These are phyloP conservation scores for Musa acuminata DNA, from an alignment of 176 grass and related monocot genomes.

Conservation along the genomic window DNA sequence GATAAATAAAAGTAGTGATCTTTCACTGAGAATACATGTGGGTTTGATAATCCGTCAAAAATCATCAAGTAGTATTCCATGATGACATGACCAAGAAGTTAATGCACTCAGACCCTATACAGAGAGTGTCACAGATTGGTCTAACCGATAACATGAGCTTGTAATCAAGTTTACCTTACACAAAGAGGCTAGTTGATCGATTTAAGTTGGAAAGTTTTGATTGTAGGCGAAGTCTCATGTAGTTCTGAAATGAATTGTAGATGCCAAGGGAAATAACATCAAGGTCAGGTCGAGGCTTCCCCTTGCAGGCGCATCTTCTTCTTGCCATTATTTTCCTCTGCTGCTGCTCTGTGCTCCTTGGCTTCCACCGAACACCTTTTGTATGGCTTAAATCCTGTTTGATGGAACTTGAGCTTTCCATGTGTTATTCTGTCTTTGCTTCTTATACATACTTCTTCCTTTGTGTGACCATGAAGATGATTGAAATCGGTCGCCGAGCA, in stretches of 20 bases:
- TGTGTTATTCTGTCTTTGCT: constrained; percentile 16
- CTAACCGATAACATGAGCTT: too few relatives aligned
- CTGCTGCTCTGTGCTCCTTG: constrained; percentile 46
- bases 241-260: neutral
- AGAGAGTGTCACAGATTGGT: too few relatives aligned
- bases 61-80: too few relatives aligned
- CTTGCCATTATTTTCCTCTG: constrained; percentile 42
- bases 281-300: constrained; percentile 38
- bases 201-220: neutral
- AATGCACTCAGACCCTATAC: too few relatives aligned
- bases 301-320: constrained; percentile 84
- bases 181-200: too few relatives aligned
- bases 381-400: constrained; percentile 91
- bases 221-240: neutral
- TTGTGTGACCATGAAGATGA: neutral
- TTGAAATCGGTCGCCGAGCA: constrained; percentile 6
- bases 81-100: too few relatives aligned
- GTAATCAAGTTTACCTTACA: too few relatives aligned
- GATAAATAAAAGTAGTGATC: too few relatives aligned
- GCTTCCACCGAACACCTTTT: constrained; percentile 86
- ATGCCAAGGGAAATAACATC: neutral
- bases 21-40: too few relatives aligned
- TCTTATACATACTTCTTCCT: neutral
- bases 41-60: too few relatives aligned
- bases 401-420: constrained; percentile 47